phyloP scores from a whole-genome alignment of 1,139 yeast species.

The Yamadazyma buinensis region DNA sequence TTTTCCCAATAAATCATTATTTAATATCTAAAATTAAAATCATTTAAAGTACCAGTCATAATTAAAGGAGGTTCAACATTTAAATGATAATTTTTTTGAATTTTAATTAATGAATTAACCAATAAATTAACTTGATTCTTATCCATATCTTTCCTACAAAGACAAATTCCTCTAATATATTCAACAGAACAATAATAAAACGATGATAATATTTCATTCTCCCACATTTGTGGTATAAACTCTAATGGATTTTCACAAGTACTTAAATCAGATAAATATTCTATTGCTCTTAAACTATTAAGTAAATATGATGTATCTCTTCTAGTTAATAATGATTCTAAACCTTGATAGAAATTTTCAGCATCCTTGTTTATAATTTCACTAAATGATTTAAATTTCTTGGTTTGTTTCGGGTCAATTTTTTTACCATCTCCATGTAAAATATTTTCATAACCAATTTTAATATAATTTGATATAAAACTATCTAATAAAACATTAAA shows the following conservation, averaged over 20 bases:
- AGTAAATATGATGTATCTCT: constrained; percentile 50
- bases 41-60: constrained; percentile 33
- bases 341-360: constrained; percentile 57
- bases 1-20: background rate
- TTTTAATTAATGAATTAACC: constrained; percentile 26
- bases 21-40: constrained; percentile 24
- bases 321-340: constrained; percentile 48
- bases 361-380: constrained; percentile 57
- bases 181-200: constrained; percentile 68
- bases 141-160: constrained; percentile 46
- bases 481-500: constrained; percentile 40
- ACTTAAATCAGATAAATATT: constrained; percentile 66
- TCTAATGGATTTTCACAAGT: constrained; percentile 49
- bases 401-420: constrained; percentile 55
- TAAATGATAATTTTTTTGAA: constrained; percentile 31
- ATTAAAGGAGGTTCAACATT: constrained; percentile 32
- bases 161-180: constrained; percentile 53
- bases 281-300: constrained; percentile 55
- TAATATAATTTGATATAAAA: constrained; percentile 42
- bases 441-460: constrained; percentile 43
- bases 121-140: constrained; percentile 27
- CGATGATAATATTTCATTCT: constrained; percentile 46
- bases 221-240: constrained; percentile 57
- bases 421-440: constrained; percentile 50
- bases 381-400: constrained; percentile 37